Evolutionary conservation across 495 filamentous ascomycete genomes (phyloP), one percentile per base, ranked within the genome.

Genomic region (Daldinia grandis): DNA sequence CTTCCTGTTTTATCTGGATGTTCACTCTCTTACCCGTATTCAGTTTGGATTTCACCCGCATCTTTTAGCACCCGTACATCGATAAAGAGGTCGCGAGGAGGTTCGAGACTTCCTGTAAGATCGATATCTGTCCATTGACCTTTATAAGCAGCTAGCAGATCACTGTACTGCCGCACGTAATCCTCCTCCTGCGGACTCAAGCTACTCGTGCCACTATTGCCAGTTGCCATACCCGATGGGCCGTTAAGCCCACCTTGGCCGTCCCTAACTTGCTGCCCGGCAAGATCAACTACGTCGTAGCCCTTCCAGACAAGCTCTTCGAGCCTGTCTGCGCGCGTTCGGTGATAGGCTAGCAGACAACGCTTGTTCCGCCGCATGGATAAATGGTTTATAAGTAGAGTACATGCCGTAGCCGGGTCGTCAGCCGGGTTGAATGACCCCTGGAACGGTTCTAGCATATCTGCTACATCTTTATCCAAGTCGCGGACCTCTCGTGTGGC

Each of bases 101-200:
- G 96, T 76, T 98, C 94, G 77, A 99, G 84, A 69, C 91, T 94
- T 47, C 96, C 96, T 14, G 95, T 98, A 62, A 99, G 82, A 80
- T 99, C 96, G 58, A 99, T 90, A 79, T 99, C 96, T 24, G 95
- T 98, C 95, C 95, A 99, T 72, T 97, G 94, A 0, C 96, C 96
- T 79, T 99, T 99, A 81, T 97, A 98, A 15, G 94, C 93, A 24
- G 95, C 93, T 47, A 99, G 82, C 74, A 99, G 86, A 75, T 99
- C 96, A 58, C 90, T 88, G 76, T 96, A 98, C 76, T 92, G 89
- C 58, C 95, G 85, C 40, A 97, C 90, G 78, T 98, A 98, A 76
- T 98, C 96, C 78, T 97, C 95, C 78, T 99, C 96, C 78, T 99
- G 95, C 2, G 96, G 95, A 77, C 94, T 97, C 58, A 99, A 81